Base-by-base conservation (phyloP, 352 stramenopile species). In the Hyaloperonospora arabidopsidis region DNA sequence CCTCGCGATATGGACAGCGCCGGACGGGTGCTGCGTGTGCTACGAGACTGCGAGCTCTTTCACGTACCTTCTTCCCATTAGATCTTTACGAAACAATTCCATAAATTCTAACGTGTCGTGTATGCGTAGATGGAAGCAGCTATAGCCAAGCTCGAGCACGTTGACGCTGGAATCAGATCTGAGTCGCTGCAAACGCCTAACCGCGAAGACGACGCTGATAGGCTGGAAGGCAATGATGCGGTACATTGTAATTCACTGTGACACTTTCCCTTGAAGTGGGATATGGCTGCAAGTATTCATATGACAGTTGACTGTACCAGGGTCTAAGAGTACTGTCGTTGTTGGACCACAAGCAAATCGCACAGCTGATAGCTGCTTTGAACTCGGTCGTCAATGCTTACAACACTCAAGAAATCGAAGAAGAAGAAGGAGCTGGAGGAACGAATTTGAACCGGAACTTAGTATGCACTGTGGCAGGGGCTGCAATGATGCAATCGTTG, bases 311-410 rank as follows among this genome's bases (percentile, higher is more conserved):
- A 49, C 35, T 53, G 15, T 25, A 10, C 6, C 21, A 68, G 43
- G 55, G 63, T 18, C 66, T 29, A 3, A 29, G 61, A 44, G 56
- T 76, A 12, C 36, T 81, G 49, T 65, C 61, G 6, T 53, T 81
- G 45, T 54, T 59, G 35, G 80, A 90, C 50, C 77, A 90, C 65
- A 84, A 81, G 44, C 61, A 59, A 12, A 81, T 90, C 61, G 68
- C 74, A 36, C 72, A 70, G 52, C 21, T 87, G 14, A 67, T 79
- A 49, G 55, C 39, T 6, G 66, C 77, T 44, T 65, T 81, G 57
- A 50, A 13, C 39, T 47, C 45, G 13, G 36, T 76, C 28, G 52
- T 13, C 0, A 52, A 61, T 17, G 61, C 68, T 19, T 74, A 71
- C 23, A 10, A 46, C 2, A 15, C 6, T 49, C 10, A 22, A 22